phyloP scores from a whole-genome alignment of 2,329 filamentous ascomycete genomes.

The Byssochlamys sp. region DNA sequence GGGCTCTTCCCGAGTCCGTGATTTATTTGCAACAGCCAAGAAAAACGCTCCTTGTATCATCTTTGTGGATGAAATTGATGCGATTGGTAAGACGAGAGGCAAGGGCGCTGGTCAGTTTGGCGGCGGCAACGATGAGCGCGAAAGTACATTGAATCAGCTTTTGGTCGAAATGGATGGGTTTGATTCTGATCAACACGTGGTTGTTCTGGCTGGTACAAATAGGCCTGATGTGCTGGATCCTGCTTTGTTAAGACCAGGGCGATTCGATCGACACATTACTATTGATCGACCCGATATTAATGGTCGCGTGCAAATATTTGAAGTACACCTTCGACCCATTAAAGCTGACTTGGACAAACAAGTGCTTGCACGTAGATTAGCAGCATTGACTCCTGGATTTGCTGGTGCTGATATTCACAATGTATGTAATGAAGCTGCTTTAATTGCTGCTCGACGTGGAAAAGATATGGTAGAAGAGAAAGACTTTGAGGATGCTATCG shows the following conservation, averaged over 20 bases:
- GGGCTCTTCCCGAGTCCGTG: constrained; percentile 85
- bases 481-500: constrained; percentile 95
- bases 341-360: constrained; percentile 84
- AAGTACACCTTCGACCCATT: constrained; percentile 88
- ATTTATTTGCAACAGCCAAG: constrained; percentile 84
- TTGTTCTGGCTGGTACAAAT: constrained; percentile 94
- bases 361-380: constrained; percentile 78
- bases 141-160: constrained; percentile 95
- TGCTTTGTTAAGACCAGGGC: constrained; percentile 88
- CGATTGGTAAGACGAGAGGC: constrained; percentile 80
- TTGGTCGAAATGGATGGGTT: constrained; percentile 99
- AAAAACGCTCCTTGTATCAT: constrained; percentile 98
- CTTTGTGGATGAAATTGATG: constrained; percentile 98
- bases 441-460: constrained; percentile 78
- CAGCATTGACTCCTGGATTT: constrained; percentile 89
- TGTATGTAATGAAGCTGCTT: constrained; percentile 90
- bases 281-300: constrained; percentile 96
- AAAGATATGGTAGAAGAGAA: constrained; percentile 73
- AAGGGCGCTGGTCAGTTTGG: constrained; percentile 75
- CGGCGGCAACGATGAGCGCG: constrained; percentile 91
- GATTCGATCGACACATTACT: constrained; percentile 90
- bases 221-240: constrained; percentile 88
- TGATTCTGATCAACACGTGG: constrained; percentile 91
- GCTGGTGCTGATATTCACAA: constrained; percentile 97
- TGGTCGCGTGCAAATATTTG: constrained; percentile 90